These are phyloP conservation scores for Phytopythium vexans DNA, from an alignment of 352 stramenopile species.

Conservation along the genomic window DNA sequence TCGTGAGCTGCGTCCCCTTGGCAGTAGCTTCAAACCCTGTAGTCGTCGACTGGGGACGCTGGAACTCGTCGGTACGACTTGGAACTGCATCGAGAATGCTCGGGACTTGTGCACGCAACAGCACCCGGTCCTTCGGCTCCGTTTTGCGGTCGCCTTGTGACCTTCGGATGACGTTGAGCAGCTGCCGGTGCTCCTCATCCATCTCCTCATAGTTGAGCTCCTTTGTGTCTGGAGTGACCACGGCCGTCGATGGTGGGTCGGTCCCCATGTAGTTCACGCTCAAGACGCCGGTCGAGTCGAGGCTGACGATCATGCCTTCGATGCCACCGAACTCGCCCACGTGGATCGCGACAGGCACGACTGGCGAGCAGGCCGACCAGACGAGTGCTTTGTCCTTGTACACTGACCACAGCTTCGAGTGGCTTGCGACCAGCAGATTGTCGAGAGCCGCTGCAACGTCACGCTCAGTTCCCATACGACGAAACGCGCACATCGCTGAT, in stretches of 20 bases:
- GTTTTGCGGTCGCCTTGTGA: constrained; percentile 60
- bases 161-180: constrained; percentile 85
- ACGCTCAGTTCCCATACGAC: constrained; percentile 11
- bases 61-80: constrained; percentile 32
- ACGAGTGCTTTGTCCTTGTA: constrained; percentile 77
- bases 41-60: constrained; percentile 7
- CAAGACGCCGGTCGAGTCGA: constrained; percentile 71
- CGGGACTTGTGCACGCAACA: constrained; percentile 73
- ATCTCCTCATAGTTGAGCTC: constrained; percentile 91
- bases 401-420: constrained; percentile 74
- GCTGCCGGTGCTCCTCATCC: constrained; percentile 84
- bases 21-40: constrained; percentile 4
- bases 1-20: constrained; percentile 54
- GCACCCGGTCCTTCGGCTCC: constrained; percentile 72
- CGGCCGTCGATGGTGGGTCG: constrained; percentile 74
- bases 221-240: constrained; percentile 66
- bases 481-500: constrained; percentile 58
- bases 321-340: constrained; percentile 69
- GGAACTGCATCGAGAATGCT: constrained; percentile 52
- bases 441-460: constrained; percentile 21
- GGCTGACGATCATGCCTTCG: constrained; percentile 79
- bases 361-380: constrained; percentile 66
- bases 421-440: constrained; percentile 76
- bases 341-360: constrained; percentile 59
- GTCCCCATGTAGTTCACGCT: constrained; percentile 89